A percentile compares a stretch with the other conserved stretches of the same genome.
These are phyloP conservation scores for Tulasnella sp. DNA, from an alignment of 768 basidiomycete genomes.

Conservation along the genomic window DNA sequence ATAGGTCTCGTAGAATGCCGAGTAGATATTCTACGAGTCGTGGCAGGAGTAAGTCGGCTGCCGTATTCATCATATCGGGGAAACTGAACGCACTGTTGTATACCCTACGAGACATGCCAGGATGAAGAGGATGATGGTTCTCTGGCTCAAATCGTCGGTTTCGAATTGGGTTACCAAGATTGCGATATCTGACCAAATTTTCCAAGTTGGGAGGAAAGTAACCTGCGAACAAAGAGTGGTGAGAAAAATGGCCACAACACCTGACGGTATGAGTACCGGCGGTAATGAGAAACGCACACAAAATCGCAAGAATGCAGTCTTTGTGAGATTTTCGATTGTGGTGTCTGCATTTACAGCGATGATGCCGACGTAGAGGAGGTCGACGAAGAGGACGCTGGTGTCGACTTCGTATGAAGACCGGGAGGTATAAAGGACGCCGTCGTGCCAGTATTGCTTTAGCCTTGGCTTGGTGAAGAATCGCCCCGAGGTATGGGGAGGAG, in stretches of 20 bases:
- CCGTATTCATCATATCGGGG: background rate
- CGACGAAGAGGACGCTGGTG: conserved; percentile 17
- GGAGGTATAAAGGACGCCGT: conserved; percentile 13
- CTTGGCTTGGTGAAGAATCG: background rate
- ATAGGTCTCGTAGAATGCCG: conserved; percentile 13
- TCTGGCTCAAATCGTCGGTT: background rate
- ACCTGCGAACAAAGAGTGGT: background rate
- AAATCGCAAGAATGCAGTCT: background rate
- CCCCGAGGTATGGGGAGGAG: background rate
- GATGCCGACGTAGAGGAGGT: conserved; percentile 26
- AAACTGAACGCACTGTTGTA: conserved; percentile 10
- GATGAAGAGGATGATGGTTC: conserved; percentile 18
- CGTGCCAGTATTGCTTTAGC: conserved; percentile 18
- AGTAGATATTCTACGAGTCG: conserved; percentile 12
- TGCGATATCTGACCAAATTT: conserved; percentile 18
- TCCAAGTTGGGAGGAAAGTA: conserved; percentile 21
- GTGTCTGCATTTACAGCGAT: conserved; percentile 25
- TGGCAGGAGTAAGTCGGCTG: background rate
- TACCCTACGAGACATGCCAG: conserved; percentile 21
- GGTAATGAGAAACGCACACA: background rate
- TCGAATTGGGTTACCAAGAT: conserved; percentile 16
- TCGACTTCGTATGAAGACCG: background rate
- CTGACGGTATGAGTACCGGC: background rate
- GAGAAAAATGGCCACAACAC: background rate
- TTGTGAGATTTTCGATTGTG: conserved; percentile 8